These are phyloP conservation scores for Trypanosoma lewisi DNA, from an alignment of 208 protist genomes.

Conservation along the genomic window DNA sequence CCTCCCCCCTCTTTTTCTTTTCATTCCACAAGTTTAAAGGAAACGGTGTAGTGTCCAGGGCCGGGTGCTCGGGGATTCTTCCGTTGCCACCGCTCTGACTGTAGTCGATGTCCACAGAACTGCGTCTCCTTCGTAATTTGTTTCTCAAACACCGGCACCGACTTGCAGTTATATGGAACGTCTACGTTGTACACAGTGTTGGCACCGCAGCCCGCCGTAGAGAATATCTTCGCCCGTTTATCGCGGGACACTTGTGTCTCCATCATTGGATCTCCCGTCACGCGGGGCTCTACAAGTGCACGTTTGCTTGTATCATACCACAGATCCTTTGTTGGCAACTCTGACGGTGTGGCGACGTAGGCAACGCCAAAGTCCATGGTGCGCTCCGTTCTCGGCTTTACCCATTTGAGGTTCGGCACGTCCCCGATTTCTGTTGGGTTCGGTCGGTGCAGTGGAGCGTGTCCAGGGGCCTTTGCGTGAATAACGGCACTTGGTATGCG, in stretches of 20 bases:
- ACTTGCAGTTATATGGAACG: conserved; percentile 37
- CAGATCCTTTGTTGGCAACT: conserved; percentile 43
- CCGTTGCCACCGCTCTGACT: conserved; percentile 65
- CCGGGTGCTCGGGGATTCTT: conserved; percentile 67
- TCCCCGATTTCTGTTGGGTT: conserved; percentile 61
- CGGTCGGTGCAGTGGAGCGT: conserved; percentile 43
- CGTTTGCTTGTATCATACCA: conserved; percentile 46
- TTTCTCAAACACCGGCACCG: conserved; percentile 73
- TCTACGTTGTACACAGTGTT: conserved; percentile 45
- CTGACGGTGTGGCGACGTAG: conserved; percentile 27
- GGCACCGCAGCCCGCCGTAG: conserved; percentile 52
- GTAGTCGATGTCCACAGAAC: conserved; percentile 71
- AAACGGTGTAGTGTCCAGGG: conserved; percentile 64
- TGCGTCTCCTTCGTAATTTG: conserved; percentile 84
- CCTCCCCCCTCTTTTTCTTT: conserved; percentile 6
- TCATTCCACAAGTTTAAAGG: conserved; percentile 53
- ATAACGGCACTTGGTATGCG: conserved; percentile 43
- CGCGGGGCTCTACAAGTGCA: conserved; percentile 44
- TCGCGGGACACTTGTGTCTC: conserved; percentile 48
- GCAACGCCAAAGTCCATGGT: conserved; percentile 35
- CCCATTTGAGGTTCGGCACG: conserved; percentile 55
- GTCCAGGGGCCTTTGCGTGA: conserved; percentile 59
- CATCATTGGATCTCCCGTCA: conserved; percentile 65
- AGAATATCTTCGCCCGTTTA: conserved; percentile 34
- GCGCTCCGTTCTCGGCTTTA: conserved; percentile 42